Evolutionary conservation across 345 rosid species (phyloP).

Genomic region (Eucalyptus regnans): DNA sequence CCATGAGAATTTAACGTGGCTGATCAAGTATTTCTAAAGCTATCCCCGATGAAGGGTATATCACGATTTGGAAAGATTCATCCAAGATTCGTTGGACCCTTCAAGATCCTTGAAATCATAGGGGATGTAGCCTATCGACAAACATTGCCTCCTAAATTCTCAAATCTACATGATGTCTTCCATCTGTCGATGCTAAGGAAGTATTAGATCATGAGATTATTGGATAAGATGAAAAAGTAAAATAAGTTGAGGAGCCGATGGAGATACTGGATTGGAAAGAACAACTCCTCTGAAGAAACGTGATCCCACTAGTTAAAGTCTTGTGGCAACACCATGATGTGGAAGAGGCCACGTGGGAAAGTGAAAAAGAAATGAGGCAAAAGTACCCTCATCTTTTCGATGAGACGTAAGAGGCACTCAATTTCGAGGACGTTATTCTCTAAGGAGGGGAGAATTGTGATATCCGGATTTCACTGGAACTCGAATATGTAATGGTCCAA

Average conservation of each 20-base stretch:
- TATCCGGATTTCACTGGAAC: too few relatives aligned
- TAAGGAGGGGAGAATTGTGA: too few relatives aligned
- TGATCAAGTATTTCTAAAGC: background rate
- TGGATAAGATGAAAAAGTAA: background rate
- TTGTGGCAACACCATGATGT: too few relatives aligned
- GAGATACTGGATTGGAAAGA: background rate
- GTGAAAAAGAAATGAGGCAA: too few relatives aligned
- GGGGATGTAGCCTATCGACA: background rate
- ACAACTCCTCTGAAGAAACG: too few relatives aligned
- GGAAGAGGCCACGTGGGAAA: too few relatives aligned
- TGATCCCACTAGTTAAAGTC: too few relatives aligned
- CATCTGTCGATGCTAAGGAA: background rate
- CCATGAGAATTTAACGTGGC: background rate
- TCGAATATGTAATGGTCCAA: rapidly evolving
- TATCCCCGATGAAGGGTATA: background rate
- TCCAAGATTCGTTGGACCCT: background rate
- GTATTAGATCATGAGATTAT: background rate
- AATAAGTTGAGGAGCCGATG: background rate
- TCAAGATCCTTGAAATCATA: background rate
- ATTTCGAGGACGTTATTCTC: too few relatives aligned
- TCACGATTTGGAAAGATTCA: background rate
- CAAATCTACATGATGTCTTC: too few relatives aligned
- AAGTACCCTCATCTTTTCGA: too few relatives aligned
- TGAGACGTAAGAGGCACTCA: too few relatives aligned
- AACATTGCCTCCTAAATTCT: background rate